These are phyloP conservation scores for Smallanthus sonchifolius DNA, from an alignment of 129 eudicot species.

Conservation along the genomic window DNA sequence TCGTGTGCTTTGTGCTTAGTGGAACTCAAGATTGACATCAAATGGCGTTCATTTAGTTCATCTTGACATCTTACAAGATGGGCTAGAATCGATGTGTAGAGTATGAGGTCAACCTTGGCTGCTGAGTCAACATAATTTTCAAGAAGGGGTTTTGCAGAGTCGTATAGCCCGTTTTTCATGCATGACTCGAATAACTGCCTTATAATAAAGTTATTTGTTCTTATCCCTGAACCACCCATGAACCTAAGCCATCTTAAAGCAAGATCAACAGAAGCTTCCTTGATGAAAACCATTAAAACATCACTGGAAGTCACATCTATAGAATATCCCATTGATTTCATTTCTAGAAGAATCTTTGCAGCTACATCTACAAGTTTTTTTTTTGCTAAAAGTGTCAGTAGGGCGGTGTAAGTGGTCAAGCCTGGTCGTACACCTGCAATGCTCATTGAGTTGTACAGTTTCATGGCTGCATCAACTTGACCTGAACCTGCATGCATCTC, in stretches of 20 bases:
- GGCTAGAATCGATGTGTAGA: constrained; percentile 91
- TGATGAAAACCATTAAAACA: constrained; percentile 86
- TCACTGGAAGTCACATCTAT: constrained; percentile 94
- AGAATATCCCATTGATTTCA: constrained; percentile 92
- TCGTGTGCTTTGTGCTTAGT: constrained; percentile 85
- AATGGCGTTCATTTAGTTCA: constrained; percentile 71
- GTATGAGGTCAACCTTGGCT: constrained; percentile 89
- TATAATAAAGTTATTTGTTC: constrained; percentile 87
- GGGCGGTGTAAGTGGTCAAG: constrained; percentile 62
- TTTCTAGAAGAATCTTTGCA: constrained; percentile 87
- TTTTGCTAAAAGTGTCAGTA: constrained; percentile 83
- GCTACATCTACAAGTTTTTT: constrained; percentile 93
- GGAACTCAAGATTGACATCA: constrained; percentile 80
- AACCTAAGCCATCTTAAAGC: constrained; percentile 90
- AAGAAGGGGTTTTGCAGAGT: constrained; percentile 93
- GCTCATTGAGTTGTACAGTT: constrained; percentile 89
- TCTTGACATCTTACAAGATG: constrained; percentile 98
- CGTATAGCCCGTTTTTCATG: constrained; percentile 87
- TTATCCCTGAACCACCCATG: constrained; percentile 86
- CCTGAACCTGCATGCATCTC: constrained; percentile 96
- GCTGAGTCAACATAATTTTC: constrained; percentile 83
- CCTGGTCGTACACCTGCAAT: constrained; percentile 85
- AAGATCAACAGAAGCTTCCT: constrained; percentile 86
- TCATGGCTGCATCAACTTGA: constrained; percentile 90
- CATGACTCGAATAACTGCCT: constrained; percentile 97